Evolutionary conservation across 768 basidiomycete genomes (phyloP), one percentile per base, ranked within the genome.

Genomic region (Rhizopogon sp.): DNA sequence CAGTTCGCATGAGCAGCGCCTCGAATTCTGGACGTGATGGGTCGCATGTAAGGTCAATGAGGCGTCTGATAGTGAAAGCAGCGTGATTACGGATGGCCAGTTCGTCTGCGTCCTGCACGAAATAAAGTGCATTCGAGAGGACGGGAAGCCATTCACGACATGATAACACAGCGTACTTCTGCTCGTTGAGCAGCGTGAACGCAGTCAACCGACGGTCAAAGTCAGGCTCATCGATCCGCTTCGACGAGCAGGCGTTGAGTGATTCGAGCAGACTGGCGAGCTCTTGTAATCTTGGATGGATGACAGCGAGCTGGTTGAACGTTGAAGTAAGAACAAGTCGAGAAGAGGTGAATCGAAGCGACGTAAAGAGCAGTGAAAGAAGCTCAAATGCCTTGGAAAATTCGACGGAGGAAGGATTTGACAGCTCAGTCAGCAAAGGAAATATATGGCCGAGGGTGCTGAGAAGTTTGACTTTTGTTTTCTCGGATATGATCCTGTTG

Each of bases 81-180:
- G 96, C 87, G 62, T 85, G 93, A 53, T 80, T 90, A 20, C 96
- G 80, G 44, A 98, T 80, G 0, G 92, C 85, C 42, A 98, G 73
- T 66, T 98, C 97, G 11, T 85, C 84, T 1, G 88, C 81, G 66
- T 98, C 94, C 65, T 95, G 93, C 46, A 98, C 81, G 74, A 84
- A 92, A 72, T 83, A 80, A 11, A 98, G 74, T 72, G 86, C 80
- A 67, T 92, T 94, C 73, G 90, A 83, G 2, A 97, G 68, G 44
- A 98, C 56, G 1, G 93, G 89, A 25, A 88, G 67, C 97, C 96
- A 98, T 31, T 88, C 79, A 0, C 74, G 66, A 2, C 72, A 66
- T 0, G 80, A 75, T 3, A 93, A 65, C 0, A 73, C 68, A 47
- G 65, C 59, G 64, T 87, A 81, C 16, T 78, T 52, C 0, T 67